Evolutionary conservation across 768 basidiomycete species (phyloP).

Genomic region (Xerocomellus dryophilus): DNA sequence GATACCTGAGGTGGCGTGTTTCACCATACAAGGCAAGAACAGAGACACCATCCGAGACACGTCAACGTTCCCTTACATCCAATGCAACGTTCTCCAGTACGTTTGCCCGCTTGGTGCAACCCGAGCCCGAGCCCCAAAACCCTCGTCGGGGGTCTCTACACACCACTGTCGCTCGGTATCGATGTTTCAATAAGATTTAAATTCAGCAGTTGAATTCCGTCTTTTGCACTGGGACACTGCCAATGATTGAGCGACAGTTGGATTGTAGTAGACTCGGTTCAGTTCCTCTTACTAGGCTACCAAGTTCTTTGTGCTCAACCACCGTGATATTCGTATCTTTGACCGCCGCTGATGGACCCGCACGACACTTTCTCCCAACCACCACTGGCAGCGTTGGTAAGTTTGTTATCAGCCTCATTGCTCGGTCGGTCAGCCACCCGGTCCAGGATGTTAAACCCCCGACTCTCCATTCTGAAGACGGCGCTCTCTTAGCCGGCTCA

Average conservation of each 20-base stretch:
- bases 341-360: neutral
- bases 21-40: slow-evolving; percentile 6
- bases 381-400: too few relatives aligned
- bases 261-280: neutral
- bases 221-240: neutral
- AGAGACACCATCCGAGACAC: slow-evolving; percentile 9
- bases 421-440: slow-evolving; percentile 8
- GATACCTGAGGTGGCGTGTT: slow-evolving; percentile 29
- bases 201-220: neutral
- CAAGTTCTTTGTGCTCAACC: neutral
- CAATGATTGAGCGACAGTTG: too few relatives aligned
- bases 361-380: neutral
- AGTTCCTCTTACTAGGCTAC: too few relatives aligned
- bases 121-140: neutral
- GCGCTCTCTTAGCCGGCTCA: neutral
- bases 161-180: neutral
- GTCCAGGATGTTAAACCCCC: neutral
- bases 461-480: neutral
- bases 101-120: neutral
- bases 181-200: neutral
- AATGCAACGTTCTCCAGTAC: neutral
- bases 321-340: neutral
- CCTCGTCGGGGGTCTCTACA: neutral
- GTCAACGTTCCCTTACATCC: neutral
- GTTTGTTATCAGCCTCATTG: slow-evolving; percentile 17